phyloP scores from a whole-genome alignment of 2,329 filamentous ascomycete species.

The Fusarium annulatum region DNA sequence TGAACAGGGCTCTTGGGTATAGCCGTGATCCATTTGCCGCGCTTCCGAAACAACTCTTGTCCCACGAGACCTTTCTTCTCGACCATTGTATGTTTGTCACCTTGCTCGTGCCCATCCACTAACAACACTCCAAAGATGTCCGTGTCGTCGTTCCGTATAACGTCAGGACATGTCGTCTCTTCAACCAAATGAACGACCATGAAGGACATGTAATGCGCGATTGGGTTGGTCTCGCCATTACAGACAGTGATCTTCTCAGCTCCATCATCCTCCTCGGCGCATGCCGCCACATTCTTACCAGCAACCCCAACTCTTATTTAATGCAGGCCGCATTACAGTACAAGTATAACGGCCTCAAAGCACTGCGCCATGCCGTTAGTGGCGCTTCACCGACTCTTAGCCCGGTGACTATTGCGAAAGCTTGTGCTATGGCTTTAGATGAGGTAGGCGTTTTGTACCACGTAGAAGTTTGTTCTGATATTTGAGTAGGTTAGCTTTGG shows the following conservation, averaged over 20 bases:
- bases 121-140: background rate
- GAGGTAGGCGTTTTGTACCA: background rate
- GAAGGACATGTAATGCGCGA: background rate
- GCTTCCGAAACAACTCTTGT: background rate
- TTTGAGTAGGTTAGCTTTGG: background rate
- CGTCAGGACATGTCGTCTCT: background rate
- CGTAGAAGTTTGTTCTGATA: background rate
- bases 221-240: conserved; percentile 20
- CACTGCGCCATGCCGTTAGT: background rate
- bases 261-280: conserved; percentile 6
- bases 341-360: conserved; percentile 5
- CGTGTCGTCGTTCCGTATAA: background rate
- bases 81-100: conserved; percentile 1
- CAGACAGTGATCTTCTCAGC: conserved; percentile 6
- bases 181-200: background rate
- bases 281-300: background rate
- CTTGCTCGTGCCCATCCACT: background rate
- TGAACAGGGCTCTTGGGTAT: background rate
- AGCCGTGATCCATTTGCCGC: background rate
- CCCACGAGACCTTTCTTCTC: conserved; percentile 7
- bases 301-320: background rate
- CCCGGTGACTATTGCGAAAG: background rate
- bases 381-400: background rate
- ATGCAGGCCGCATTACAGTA: conserved; percentile 3
- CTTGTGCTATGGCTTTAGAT: conserved; percentile 15